Conservation (phyloP, 148 eudicot species). For the Rheum nobile region DNA sequence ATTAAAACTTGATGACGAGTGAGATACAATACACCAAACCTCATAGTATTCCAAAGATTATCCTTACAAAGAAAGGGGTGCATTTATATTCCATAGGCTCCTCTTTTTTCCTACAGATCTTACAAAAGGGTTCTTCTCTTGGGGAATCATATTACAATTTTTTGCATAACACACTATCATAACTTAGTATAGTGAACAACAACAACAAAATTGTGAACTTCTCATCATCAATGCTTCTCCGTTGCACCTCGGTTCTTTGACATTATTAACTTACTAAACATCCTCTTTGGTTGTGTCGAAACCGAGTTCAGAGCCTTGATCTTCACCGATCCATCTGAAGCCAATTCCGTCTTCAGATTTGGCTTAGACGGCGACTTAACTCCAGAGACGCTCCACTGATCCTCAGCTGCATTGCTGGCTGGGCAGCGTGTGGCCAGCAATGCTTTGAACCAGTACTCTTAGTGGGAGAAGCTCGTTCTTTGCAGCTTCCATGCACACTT, state of each 20-base stretch:
- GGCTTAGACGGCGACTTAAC: constrained; percentile 40
- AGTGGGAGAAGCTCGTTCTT: constrained; percentile 75
- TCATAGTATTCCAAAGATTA: too few relatives aligned
- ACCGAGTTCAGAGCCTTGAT: constrained; percentile 38
- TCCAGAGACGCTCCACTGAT: constrained; percentile 70
- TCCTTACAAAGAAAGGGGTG: too few relatives aligned
- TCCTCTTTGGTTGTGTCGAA: constrained; percentile 63
- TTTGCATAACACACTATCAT: neutral
- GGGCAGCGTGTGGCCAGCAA: constrained; percentile 32
- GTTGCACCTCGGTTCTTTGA: constrained; percentile 44
- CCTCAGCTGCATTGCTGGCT: constrained; percentile 30
- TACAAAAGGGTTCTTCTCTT: too few relatives aligned
- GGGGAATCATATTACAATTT: neutral
- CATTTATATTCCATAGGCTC: too few relatives aligned
- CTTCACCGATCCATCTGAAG: constrained; percentile 27
- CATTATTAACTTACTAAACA: constrained; percentile 71
- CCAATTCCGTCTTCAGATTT: too few relatives aligned
- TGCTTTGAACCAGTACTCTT: constrained; percentile 70
- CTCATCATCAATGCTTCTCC: constrained; percentile 20
- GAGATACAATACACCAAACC: too few relatives aligned
- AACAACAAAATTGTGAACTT: neutral
- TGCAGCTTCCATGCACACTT: constrained; percentile 62
- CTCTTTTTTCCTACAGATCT: too few relatives aligned
- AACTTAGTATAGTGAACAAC: neutral
- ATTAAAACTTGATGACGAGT: too few relatives aligned